Evolutionary conservation across 2,329 filamentous ascomycete species (phyloP).

Genomic region (Trichoderma simmonsii): DNA sequence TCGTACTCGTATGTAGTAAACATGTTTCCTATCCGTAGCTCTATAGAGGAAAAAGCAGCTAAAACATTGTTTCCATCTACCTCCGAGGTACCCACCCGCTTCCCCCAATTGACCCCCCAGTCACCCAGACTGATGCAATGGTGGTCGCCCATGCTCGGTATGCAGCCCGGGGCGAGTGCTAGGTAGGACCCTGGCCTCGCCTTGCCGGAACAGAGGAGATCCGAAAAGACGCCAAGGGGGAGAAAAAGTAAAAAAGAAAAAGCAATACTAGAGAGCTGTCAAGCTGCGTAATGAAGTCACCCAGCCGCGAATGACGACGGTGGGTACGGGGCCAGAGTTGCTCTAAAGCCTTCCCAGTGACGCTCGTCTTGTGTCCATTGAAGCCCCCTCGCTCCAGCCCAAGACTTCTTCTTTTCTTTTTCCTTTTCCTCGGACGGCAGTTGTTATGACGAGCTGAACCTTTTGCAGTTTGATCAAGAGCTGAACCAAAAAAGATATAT

Average conservation of each 20-base stretch:
- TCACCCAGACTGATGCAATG: slow-evolving; percentile 11
- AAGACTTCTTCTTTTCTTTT: neutral
- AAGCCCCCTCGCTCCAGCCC: neutral
- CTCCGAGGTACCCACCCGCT: neutral
- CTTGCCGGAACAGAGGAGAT: slow-evolving; percentile 2
- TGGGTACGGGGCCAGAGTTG: neutral
- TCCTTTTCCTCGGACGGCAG: neutral
- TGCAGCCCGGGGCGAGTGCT: neutral
- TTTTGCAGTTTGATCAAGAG: neutral
- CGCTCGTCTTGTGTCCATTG: neutral
- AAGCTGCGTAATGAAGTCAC: neutral
- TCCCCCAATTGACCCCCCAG: neutral
- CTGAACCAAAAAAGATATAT: neutral
- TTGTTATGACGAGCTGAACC: neutral
- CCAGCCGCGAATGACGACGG: slow-evolving; percentile 5
- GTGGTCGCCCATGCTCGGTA: neutral
- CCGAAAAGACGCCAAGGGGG: neutral
- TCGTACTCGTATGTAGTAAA: neutral
- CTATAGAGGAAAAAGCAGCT: neutral
- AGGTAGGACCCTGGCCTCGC: neutral
- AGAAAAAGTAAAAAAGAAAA: neutral
- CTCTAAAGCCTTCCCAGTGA: neutral
- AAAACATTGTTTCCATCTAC: neutral
- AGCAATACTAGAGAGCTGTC: neutral
- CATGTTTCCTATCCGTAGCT: neutral